Evolutionary conservation across 2,329 filamentous ascomycete genomes (phyloP).

Genomic region (Sporothrix luriei): DNA sequence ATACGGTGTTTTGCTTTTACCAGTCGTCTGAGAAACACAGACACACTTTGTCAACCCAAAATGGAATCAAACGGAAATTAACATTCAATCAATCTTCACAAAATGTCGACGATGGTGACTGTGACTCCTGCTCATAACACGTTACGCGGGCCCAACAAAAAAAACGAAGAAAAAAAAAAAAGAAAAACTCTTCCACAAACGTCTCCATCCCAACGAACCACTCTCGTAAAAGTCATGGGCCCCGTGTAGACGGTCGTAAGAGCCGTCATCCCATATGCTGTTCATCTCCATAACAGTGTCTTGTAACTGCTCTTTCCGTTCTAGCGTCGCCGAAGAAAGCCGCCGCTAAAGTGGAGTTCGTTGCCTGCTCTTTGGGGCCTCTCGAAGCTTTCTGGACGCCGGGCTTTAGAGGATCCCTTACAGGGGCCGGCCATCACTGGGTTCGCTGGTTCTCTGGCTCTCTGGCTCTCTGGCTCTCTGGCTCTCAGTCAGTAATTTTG

Average conservation of each 20-base stretch:
- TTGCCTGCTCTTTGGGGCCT: background rate
- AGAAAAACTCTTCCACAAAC: background rate
- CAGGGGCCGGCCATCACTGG: too few relatives aligned
- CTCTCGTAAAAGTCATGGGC: background rate
- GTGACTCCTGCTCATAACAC: background rate
- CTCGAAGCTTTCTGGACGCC: background rate
- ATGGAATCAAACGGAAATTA: constrained; percentile 5
- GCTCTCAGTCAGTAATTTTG: background rate
- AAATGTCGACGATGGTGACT: background rate
- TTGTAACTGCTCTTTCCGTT: constrained; percentile 26
- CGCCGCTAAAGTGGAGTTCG: constrained; percentile 3
- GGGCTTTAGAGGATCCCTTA: too few relatives aligned
- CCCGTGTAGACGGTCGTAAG: background rate
- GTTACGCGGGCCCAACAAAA: background rate
- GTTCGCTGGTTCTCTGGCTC: too few relatives aligned
- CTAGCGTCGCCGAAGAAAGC: constrained; percentile 18
- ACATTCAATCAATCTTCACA: background rate
- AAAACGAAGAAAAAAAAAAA: background rate
- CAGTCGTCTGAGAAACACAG: background rate
- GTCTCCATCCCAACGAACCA: constrained; percentile 12
- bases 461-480: too few relatives aligned
- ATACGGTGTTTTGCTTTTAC: constrained; percentile 9
- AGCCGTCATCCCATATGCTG: too few relatives aligned
- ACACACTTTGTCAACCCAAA: background rate
- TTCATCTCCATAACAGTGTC: constrained; percentile 2